Evolutionary conservation across 805 yeast species (phyloP), one percentile per base, ranked within the genome.

Genomic region (Monosporozyma aerobia): DNA sequence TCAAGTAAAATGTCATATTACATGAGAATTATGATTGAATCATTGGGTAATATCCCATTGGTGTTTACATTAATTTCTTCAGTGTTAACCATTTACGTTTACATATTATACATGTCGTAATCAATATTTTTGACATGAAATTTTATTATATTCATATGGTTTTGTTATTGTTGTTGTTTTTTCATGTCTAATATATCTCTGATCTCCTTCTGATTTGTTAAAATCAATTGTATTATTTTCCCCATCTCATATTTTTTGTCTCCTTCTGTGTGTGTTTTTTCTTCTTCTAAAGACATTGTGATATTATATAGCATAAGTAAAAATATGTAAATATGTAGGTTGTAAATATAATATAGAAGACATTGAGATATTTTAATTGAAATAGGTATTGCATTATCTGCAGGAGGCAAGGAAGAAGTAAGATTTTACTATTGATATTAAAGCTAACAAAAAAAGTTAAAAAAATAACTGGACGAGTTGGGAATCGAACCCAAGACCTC

Each of bases 401-500:
- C 35, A 11, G 10, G 14, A 32, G 1, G 7, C 29, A 27, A 27
- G 2, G 29, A 27, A 27, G 2, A 27, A 27, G 29, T 19, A 19
- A 2, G 19, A 19, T 30, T 2, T 30, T 30, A 30, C 2, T 2
- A 1, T 30, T 30, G 33, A 8, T 8, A 30, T 30, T 30, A 8
- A 8, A 30, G 7, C 10, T 8, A 30, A 35, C 13, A 35, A 35
- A 35, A 35, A 35, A 35, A 35, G 22, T 5, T 13, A 10, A 44
- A 52, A 55, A 59, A 61, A 58, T 50, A 57, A 70, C 52, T 79
- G 85, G 84, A 80, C 84, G 82, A 80, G 83, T 78, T 80, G 79
- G 84, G 85, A 80, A 77, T 80, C 82, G 85, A 80, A 80, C 85
- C 85, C 80, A 80, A 79, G 85, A 80, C 85, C 85, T 80, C 79